Base-by-base conservation (phyloP, 805 yeast species). In the Grigorovia yakushimaensis region DNA sequence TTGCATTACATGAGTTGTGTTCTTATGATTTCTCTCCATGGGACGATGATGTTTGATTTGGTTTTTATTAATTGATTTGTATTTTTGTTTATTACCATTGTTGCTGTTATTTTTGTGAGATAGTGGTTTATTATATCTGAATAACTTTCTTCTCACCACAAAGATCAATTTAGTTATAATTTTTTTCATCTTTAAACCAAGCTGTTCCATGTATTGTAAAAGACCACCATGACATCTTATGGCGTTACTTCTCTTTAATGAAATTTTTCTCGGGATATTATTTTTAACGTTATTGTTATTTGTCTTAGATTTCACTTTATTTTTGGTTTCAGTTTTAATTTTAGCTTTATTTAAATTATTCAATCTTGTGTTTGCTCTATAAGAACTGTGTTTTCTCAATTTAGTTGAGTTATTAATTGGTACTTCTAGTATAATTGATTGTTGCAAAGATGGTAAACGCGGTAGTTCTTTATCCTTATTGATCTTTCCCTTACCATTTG, bases 141-240 rank as follows among this genome's bases (percentile, higher is more conserved):
- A 57, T 23, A 51, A 44, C 47, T 49, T 58, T 47, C 53, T 65
- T 36, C 55, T 51, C 1, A 68, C 47, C 1, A 61, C 59, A 10
- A 52, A 40, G 44, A 66, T 59, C 58, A 67, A 54, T 24, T 52
- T 42, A 33, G 37, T 33, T 2, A 33, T 13, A 42, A 50, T 53
- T n/a, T 46, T 55, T 35, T 54, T 60, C 20, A 63, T 51, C 15
- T 53, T 56, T 7, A 50, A 43, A 15, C 66, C 69, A 44, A 63
- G 33, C 19, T 47, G 44, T 13, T 56, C 55, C 43, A 68, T 54
- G 43, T 59, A 64, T 11, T 65, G 51, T 27, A 70, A 54, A 53
- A 71, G 58, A 15, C 73, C 73, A 41, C 71, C 66, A 41, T 64
- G 62, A 49, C 68, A 67, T 48, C 64, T 64, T 30, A 69, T 56